Evolutionary conservation across 2,329 filamentous ascomycete genomes (phyloP).

Genomic region (Elsinoe batatas): DNA sequence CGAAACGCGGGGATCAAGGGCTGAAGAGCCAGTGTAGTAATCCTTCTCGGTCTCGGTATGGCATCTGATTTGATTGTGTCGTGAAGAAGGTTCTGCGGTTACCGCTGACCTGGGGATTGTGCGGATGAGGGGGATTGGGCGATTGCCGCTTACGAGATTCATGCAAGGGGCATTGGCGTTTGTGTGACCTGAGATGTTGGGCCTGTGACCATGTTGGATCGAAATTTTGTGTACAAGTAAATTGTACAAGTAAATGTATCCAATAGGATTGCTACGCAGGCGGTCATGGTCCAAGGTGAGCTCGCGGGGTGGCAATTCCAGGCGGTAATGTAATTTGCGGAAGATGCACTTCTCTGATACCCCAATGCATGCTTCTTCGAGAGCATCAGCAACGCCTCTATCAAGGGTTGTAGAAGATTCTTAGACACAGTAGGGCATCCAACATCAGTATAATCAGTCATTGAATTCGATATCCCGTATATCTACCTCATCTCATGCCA

Average conservation of each 20-base stretch:
- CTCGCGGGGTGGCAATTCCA: no score
- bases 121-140: neutral
- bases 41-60: neutral
- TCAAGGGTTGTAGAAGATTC: no score
- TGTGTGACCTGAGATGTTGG: neutral
- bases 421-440: no score
- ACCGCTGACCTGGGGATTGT: neutral
- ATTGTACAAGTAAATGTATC: no score
- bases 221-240: no score
- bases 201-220: no score
- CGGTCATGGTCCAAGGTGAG: no score
- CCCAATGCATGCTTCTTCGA: no score
- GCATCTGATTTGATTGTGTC: neutral
- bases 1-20: neutral
- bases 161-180: neutral
- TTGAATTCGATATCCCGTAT: conserved; percentile 2
- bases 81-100: neutral
- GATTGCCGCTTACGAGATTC: neutral
- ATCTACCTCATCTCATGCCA: conserved; percentile 9
- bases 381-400: no score
- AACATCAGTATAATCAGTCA: neutral
- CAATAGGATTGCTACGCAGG: no score
- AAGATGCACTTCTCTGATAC: no score
- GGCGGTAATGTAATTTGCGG: no score
- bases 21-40: neutral